phyloP scores from a whole-genome alignment of 2,329 filamentous ascomycete species.

The Calonectria hongkongensis region DNA sequence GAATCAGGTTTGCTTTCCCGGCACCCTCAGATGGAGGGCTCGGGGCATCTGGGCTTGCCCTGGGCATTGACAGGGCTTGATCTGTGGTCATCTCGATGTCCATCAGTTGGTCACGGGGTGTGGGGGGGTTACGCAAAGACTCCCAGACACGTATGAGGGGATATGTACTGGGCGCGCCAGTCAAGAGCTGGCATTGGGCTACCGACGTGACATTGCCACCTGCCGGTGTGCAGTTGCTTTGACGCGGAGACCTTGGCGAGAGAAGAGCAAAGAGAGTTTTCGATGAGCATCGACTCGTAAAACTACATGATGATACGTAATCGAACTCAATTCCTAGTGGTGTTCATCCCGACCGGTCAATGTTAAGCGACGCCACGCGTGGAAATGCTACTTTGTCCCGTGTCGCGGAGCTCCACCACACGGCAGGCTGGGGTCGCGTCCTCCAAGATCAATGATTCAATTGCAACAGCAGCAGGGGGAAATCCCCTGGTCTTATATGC shows the following conservation, averaged over 20 bases:
- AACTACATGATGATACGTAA: conserved; percentile 7
- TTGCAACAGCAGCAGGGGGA: too few species aligned
- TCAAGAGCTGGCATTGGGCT: conserved; percentile 2
- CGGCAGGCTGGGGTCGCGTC: neutral
- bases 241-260: neutral
- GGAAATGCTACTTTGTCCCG: neutral
- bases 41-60: too few species aligned
- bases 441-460: neutral
- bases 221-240: neutral
- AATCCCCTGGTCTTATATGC: neutral
- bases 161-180: neutral
- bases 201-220: conserved; percentile 18
- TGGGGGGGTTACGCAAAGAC: neutral
- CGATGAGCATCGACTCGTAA: neutral
- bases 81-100: conserved; percentile 10
- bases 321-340: neutral
- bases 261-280: neutral
- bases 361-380: neutral
- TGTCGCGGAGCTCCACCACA: neutral
- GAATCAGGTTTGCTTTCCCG: conserved; percentile 37
- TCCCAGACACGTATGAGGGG: neutral
- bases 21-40: conserved; percentile 13
- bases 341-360: neutral
- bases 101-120: conserved; percentile 13
- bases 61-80: neutral